Base-by-base conservation (phyloP, 164 flowering plant genomes). In the Aristolochia californica region DNA sequence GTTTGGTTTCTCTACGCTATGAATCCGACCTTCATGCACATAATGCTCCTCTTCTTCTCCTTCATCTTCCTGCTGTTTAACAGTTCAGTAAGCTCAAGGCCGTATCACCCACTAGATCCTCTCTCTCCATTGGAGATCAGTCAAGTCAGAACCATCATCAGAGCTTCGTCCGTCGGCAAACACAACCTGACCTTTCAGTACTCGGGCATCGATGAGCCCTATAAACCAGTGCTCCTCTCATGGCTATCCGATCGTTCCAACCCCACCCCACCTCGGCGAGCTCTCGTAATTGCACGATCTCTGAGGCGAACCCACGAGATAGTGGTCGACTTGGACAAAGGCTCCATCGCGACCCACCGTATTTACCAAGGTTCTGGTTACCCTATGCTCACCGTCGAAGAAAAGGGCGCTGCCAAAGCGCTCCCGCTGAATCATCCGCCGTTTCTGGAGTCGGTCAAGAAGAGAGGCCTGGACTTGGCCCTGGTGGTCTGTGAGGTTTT, bases 281-380 rank as follows among this genome's bases (percentile, higher is more conserved):
- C 91, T 54, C 65, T 62, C n/a, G 77, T 72, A 5, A 62, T 77
- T 2, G 63, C 70, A 1, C 69, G 80, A 5, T 4, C 61, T 20
- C 30, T 67, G 63, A 48, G 70, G 12, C 54, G 63, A 61, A 83
- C 84, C 10, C 78, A 64, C 48, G 83, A 79, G 48, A 70, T 81
- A 48, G 47, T 74, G 13, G 70, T 83, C 8, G 81, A 83, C 70
- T 57, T 83, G 18, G 30, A 58, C 43, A 48, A 30, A 0, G 17
- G 58, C 21, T 64, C 68, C 13, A 62, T 78, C 23, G 23, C 5
- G 7, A 73, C 83, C 0, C 71, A 67, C 53, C 40, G 60, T 10
- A 52, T 83, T 16, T 65, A 76, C 63, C 0, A 43, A n/a, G 85
- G 85, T 0, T 50, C 34, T 23, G 84, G 81, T 23, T 80, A 70